Evolutionary conservation across 805 yeast species (phyloP).

Genomic region (Yarrowia porcina): DNA sequence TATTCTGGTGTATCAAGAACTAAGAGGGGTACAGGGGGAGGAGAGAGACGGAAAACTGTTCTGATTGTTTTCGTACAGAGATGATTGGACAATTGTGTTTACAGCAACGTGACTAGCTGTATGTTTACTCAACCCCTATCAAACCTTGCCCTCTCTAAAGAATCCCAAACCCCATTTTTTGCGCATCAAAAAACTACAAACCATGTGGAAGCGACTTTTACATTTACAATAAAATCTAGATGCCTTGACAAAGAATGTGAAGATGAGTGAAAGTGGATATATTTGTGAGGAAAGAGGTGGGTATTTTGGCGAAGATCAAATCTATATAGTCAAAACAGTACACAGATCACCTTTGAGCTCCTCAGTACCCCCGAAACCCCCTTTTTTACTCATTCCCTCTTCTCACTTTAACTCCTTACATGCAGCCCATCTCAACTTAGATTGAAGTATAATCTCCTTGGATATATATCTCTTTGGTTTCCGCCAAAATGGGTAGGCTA

Average conservation of each 20-base stretch:
- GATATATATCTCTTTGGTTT: not conserved
- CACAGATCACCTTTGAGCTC: not conserved
- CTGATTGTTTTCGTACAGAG: too few species aligned
- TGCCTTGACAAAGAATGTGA: not conserved
- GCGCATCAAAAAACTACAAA: not conserved
- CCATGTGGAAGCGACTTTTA: not conserved
- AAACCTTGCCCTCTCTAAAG: slow-evolving; percentile 1
- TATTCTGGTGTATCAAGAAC: not conserved
- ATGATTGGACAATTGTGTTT: too few species aligned
- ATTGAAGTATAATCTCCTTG: not conserved
- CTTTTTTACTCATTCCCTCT: not conserved
- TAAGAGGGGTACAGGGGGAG: too few species aligned
- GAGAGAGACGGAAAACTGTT: too few species aligned
- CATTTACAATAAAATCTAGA: not conserved
- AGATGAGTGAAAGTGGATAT: too few species aligned
- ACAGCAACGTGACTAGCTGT: too few species aligned
- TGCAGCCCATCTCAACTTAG: not conserved
- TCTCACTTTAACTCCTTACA: too few species aligned
- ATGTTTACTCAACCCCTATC: too few species aligned
- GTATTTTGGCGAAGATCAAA: not conserved
- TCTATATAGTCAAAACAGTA: not conserved
- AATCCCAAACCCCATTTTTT: not conserved
- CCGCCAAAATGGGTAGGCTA: not conserved
- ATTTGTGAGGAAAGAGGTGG: not conserved
- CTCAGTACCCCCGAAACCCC: not conserved